Conservation (phyloP, 2,329 filamentous ascomycete species). For the Erysiphe pulchra region DNA sequence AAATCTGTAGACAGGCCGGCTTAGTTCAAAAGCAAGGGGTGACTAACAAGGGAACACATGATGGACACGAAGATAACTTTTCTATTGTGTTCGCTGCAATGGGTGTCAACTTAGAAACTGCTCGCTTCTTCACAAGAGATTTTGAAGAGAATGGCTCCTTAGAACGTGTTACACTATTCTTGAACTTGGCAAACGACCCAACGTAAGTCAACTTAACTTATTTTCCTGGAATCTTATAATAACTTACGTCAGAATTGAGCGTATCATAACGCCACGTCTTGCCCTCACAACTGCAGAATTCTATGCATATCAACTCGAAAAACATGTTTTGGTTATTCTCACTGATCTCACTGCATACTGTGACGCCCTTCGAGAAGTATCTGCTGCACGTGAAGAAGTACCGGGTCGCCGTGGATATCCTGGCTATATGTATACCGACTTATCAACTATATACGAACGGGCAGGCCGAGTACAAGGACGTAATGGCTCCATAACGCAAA, state of each 20-base stretch:
- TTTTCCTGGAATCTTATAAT: conserved; percentile 1
- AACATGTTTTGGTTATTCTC: conserved; percentile 96
- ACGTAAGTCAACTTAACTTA: conserved; percentile 35
- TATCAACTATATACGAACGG: conserved; percentile 98
- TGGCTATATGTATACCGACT: conserved; percentile 99
- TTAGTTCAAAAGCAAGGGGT: conserved; percentile 53
- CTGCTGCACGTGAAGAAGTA: conserved; percentile 92
- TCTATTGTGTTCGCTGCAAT: conserved; percentile 98
- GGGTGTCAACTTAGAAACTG: conserved; percentile 99
- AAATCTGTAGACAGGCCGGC: conserved; percentile 93
- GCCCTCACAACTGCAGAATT: conserved; percentile 96
- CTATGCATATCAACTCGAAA: conserved; percentile 98
- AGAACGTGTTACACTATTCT: conserved; percentile 90
- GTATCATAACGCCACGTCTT: conserved; percentile 97
- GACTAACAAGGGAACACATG: conserved; percentile 83
- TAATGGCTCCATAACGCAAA: conserved; percentile 96
- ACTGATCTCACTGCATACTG: conserved; percentile 97
- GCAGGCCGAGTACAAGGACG: conserved; percentile 90
- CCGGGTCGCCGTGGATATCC: conserved; percentile 97
- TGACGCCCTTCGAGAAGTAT: conserved; percentile 95
- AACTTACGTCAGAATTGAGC: conserved; percentile 66
- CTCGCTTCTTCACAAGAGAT: conserved; percentile 92
- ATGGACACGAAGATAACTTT: conserved; percentile 97
- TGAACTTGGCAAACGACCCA: conserved; percentile 96
- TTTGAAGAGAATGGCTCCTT: conserved; percentile 98